A percentile compares a stretch with the other conserved stretches of the same genome.
phyloP scores from a whole-genome alignment of 768 basidiomycete genomes.

The Agrocybe praecox region DNA sequence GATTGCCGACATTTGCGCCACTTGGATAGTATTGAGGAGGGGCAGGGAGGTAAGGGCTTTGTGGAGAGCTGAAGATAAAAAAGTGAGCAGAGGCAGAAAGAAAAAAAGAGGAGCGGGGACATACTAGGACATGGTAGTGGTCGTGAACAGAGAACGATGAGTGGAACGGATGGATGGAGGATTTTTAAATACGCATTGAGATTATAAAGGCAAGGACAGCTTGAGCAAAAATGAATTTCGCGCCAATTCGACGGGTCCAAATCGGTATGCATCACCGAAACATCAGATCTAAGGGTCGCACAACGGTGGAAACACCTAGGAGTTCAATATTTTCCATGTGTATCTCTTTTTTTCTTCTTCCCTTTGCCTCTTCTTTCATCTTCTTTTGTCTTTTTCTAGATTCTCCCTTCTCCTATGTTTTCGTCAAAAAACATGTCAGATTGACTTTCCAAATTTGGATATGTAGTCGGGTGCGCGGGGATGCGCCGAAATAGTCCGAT shows the following conservation, averaged over 20 bases:
- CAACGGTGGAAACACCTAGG: slow-evolving; percentile 48
- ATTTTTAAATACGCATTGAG: slow-evolving; percentile 45
- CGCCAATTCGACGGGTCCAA: slow-evolving; percentile 42
- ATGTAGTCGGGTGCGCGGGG: slow-evolving; percentile 10
- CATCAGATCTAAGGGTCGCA: slow-evolving; percentile 75
- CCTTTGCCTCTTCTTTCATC: slow-evolving; percentile 35
- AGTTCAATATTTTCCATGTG: slow-evolving; percentile 37
- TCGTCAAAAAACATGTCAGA: background rate
- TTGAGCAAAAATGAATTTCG: slow-evolving; percentile 42
- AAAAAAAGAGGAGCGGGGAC: slow-evolving; percentile 26
- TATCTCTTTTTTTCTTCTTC: slow-evolving; percentile 45
- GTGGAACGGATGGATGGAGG: slow-evolving; percentile 36
- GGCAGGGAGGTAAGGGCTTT: slow-evolving; percentile 44
- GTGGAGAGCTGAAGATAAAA: slow-evolving; percentile 32
- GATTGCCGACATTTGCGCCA: slow-evolving; percentile 28
- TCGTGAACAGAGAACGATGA: slow-evolving; percentile 41
- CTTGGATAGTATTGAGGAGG: slow-evolving; percentile 40
- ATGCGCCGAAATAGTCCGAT: slow-evolving; percentile 41
- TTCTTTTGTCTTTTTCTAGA: slow-evolving; percentile 31
- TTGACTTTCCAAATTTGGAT: slow-evolving; percentile 13
- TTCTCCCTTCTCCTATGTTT: background rate
- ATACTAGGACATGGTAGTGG: slow-evolving; percentile 58
- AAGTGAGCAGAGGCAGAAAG: slow-evolving; percentile 16
- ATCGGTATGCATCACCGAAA: slow-evolving; percentile 58
- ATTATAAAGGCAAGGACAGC: slow-evolving; percentile 51